These are phyloP conservation scores for Stephania japonica DNA, from an alignment of 164 flowering plant species.

Conservation along the genomic window DNA sequence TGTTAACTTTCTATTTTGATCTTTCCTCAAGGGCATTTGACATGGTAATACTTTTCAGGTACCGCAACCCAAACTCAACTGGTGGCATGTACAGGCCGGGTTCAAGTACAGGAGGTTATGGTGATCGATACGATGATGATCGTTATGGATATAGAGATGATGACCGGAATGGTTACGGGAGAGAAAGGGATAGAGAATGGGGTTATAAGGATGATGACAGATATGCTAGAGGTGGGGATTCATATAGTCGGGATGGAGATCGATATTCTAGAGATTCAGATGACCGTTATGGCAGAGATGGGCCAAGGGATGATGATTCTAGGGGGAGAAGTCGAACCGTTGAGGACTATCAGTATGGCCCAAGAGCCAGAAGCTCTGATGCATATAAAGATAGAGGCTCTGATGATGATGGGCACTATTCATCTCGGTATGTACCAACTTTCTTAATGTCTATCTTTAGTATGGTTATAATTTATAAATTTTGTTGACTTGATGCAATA, in stretches of 20 bases:
- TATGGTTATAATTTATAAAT: not conserved
- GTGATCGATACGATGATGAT: slow-evolving; percentile 61
- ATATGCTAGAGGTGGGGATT: slow-evolving; percentile 12
- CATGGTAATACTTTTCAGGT: slow-evolving; percentile 32
- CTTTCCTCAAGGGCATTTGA: slow-evolving; percentile 2
- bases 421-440: slow-evolving; percentile 60
- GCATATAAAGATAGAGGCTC: slow-evolving; percentile 49
- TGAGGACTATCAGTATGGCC: slow-evolving; percentile 56
- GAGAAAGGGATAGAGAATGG: slow-evolving; percentile 46
- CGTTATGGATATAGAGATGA: slow-evolving; percentile 63
- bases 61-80: slow-evolving; percentile 41
- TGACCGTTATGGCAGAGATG: slow-evolving; percentile 59
- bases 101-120: slow-evolving; percentile 50
- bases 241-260: slow-evolving; percentile 23
- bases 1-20: not conserved
- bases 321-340: slow-evolving; percentile 54
- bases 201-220: slow-evolving; percentile 10
- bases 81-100: slow-evolving; percentile 78
- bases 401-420: slow-evolving; percentile 78
- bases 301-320: slow-evolving; percentile 60
- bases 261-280: slow-evolving; percentile 57
- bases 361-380: slow-evolving; percentile 71
- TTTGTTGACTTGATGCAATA: not conserved
- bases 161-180: slow-evolving; percentile 52
- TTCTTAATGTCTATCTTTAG: not conserved